Conservation (phyloP, 2,329 filamentous ascomycete genomes). For the Colletotrichum sp. region DNA sequence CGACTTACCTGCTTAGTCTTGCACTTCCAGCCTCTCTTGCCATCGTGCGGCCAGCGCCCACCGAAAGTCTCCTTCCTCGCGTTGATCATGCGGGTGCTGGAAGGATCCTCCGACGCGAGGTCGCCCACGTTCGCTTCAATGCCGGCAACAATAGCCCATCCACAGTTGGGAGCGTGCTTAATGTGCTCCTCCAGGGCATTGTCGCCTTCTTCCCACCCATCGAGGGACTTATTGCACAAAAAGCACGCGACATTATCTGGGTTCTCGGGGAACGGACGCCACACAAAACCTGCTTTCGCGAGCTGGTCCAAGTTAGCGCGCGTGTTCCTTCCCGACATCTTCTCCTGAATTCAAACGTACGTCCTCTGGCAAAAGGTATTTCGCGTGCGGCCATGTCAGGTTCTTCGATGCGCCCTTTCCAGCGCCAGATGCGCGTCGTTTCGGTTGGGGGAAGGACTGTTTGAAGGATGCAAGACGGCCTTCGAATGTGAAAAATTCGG, state of each 20-base stretch:
- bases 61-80: constrained; percentile 85
- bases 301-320: constrained; percentile 59
- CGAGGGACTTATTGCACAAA: constrained; percentile 81
- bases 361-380: constrained; percentile 66
- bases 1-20: constrained; percentile 79
- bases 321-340: constrained; percentile 7
- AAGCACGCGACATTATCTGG: constrained; percentile 93
- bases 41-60: constrained; percentile 88
- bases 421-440: constrained; percentile 73
- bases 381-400: constrained; percentile 77
- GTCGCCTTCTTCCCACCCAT: constrained; percentile 91
- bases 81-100: constrained; percentile 71
- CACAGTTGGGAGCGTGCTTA: constrained; percentile 81
- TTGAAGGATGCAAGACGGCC: constrained; percentile 85
- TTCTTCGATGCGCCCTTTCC: constrained; percentile 61
- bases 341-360: constrained; percentile 38
- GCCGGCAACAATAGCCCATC: constrained; percentile 79
- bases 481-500: constrained; percentile 69
- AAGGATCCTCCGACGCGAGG: constrained; percentile 75
- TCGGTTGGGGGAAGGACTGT: constrained; percentile 63
- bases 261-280: constrained; percentile 74
- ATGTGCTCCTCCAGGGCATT: constrained; percentile 85
- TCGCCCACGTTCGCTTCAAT: constrained; percentile 67
- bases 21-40: constrained; percentile 86
- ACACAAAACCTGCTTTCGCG: constrained; percentile 91